Conservation (phyloP, 768 basidiomycete species). For the Tephrocybe sp. region DNA sequence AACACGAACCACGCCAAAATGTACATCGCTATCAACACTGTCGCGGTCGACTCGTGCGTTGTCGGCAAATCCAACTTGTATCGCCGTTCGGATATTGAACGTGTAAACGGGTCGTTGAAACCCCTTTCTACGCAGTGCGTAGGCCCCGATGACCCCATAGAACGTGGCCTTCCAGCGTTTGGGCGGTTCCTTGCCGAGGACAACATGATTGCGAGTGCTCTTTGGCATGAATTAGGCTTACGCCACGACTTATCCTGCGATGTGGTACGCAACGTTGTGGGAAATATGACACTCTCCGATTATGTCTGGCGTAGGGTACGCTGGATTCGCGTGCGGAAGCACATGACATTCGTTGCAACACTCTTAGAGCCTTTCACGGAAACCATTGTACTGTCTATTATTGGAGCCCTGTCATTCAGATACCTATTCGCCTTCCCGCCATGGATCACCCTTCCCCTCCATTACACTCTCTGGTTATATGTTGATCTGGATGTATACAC, state of each 20-base stretch:
- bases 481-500: constrained; percentile 84
- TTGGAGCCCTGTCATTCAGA: constrained; percentile 57
- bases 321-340: constrained; percentile 96
- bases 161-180: constrained; percentile 73
- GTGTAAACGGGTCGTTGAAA: constrained; percentile 65
- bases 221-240: constrained; percentile 92
- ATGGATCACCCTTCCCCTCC: constrained; percentile 56
- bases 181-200: constrained; percentile 94
- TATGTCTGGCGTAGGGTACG: constrained; percentile 90
- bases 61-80: constrained; percentile 97
- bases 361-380: constrained; percentile 93
- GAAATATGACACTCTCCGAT: constrained; percentile 80
- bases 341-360: constrained; percentile 88
- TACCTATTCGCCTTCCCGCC: constrained; percentile 50
- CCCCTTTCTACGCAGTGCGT: constrained; percentile 30
- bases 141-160: constrained; percentile 22
- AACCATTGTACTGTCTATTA: constrained; percentile 65
- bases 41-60: constrained; percentile 91
- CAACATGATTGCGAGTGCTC: constrained; percentile 90
- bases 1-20: constrained; percentile 98
- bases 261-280: constrained; percentile 85
- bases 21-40: constrained; percentile 92
- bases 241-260: constrained; percentile 91
- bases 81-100: constrained; percentile 83
- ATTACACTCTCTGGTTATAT: constrained; percentile 68